Percentiles rank a stretch among this genome's conserved stretches.
Conservation (phyloP, 2,329 filamentous ascomycete species). For the Fusarium cicatricum region DNA sequence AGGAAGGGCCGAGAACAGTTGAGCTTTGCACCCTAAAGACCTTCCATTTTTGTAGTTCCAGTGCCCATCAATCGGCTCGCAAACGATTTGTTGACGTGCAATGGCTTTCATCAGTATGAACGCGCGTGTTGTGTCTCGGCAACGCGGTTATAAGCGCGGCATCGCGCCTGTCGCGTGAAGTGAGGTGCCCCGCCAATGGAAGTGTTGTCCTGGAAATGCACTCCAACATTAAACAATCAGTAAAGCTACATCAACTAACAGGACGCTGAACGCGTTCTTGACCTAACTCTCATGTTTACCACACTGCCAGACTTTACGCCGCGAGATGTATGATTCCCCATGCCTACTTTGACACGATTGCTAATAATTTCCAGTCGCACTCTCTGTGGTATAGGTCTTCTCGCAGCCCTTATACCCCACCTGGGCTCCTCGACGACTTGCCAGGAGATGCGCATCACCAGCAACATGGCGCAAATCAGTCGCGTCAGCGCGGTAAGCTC, state of each 20-base stretch:
- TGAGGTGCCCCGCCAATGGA: conserved; percentile 34
- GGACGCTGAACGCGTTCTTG: conserved; percentile 27
- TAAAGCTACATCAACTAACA: conserved; percentile 15
- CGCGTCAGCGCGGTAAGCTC: conserved; percentile 54
- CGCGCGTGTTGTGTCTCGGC: conserved; percentile 4
- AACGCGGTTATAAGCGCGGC: conserved; percentile 37
- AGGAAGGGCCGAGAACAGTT: neutral
- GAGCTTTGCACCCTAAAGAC: neutral
- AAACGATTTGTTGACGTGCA: neutral
- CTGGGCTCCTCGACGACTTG: conserved; percentile 46
- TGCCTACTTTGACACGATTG: neutral
- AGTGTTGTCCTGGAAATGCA: conserved; percentile 21
- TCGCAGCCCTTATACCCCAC: conserved; percentile 55
- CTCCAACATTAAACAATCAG: conserved; percentile 24
- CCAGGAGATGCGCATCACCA: conserved; percentile 39
- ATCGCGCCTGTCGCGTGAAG: conserved; percentile 26
- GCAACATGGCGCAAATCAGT: conserved; percentile 44
- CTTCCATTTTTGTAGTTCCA: conserved; percentile 3
- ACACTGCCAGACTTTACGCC: conserved; percentile 73
- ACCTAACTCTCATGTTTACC: conserved; percentile 60
- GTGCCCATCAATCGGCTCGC: neutral
- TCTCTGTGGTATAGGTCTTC: conserved; percentile 77
- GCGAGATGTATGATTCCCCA: conserved; percentile 66
- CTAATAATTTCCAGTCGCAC: conserved; percentile 64
- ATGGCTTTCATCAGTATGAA: conserved; percentile 21